phyloP scores from a whole-genome alignment of 495 filamentous ascomycete species.

The Xylaria nigripes region DNA sequence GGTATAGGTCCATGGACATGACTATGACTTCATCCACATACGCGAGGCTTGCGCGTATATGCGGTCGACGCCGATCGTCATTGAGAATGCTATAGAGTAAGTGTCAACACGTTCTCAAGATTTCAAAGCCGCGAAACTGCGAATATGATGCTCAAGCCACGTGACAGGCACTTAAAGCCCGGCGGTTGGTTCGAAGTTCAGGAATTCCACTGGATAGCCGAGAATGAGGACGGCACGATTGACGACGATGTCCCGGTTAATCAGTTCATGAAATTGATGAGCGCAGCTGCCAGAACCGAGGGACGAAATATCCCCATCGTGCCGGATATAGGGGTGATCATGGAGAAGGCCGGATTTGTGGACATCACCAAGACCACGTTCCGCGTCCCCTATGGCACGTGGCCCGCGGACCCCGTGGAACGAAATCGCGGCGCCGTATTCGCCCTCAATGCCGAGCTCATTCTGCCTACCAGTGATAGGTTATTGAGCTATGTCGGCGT shows the following conservation, averaged over 20 bases:
- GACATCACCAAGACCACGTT: slow-evolving; percentile 12
- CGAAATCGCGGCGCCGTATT: slow-evolving; percentile 4
- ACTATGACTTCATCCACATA: slow-evolving; percentile 18
- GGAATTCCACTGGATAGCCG: slow-evolving; percentile 15
- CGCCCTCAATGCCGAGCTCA: slow-evolving; percentile 5
- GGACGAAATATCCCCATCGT: slow-evolving; percentile 14
- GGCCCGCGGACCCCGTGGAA: slow-evolving; percentile 1
- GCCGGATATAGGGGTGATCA: slow-evolving; percentile 5
- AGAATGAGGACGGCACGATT: slow-evolving; percentile 10
- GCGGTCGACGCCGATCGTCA: slow-evolving; percentile 3
- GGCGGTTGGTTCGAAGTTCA: slow-evolving; percentile 22
- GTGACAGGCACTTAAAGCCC: slow-evolving; percentile 13
- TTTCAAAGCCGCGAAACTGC: no score
- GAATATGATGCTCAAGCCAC: not conserved
- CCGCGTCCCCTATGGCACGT: slow-evolving; percentile 11
- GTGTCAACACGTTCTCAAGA: not conserved
- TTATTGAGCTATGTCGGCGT: slow-evolving; percentile 3
- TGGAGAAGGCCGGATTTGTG: slow-evolving; percentile 16
- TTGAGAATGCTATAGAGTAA: slow-evolving; percentile 8
- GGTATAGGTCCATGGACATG: slow-evolving; percentile 7
- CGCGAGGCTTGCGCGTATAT: slow-evolving; percentile 12
- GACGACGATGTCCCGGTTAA: slow-evolving; percentile 2
- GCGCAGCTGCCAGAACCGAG: slow-evolving; percentile 7
- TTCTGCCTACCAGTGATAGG: slow-evolving; percentile 2
- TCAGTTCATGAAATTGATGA: slow-evolving; percentile 6